Percentiles rank a stretch among this genome's conserved stretches.
Evolutionary conservation across 1,284 basidiomycete species (phyloP).

Genomic region (Trametes versicolor): DNA sequence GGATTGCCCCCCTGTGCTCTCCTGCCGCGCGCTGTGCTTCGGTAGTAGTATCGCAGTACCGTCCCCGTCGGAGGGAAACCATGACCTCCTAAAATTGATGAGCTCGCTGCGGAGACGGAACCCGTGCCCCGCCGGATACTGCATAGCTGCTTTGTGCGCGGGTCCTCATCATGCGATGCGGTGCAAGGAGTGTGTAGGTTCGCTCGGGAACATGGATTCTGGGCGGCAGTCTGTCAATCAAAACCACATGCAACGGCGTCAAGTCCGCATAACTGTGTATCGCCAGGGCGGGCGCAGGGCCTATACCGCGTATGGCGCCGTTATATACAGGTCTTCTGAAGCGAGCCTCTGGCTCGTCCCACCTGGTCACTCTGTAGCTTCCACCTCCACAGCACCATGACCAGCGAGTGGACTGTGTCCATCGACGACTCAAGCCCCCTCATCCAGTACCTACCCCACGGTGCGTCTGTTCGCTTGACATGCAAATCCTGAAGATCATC

Average conservation of each 20-base stretch:
- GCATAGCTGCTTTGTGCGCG: background rate
- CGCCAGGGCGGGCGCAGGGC: background rate
- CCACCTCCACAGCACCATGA: background rate
- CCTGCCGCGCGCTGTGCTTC: background rate
- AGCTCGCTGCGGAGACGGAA: background rate
- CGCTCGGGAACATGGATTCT: background rate
- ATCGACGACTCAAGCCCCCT: constrained; percentile 40
- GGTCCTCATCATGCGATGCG: background rate
- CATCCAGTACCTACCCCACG: constrained; percentile 37
- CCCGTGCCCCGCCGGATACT: background rate
- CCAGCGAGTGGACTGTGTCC: constrained; percentile 33
- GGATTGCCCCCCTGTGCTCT: background rate
- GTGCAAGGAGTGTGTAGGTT: background rate
- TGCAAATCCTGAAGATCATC: background rate
- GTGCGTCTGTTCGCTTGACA: constrained; percentile 20
- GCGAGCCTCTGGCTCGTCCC: background rate
- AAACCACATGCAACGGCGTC: constrained; percentile 2
- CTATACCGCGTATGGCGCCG: background rate
- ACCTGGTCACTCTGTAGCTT: background rate
- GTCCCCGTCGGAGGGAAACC: background rate
- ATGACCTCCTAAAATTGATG: background rate
- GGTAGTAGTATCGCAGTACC: background rate
- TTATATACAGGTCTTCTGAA: background rate
- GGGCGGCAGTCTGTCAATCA: constrained; percentile 11
- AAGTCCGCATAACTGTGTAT: background rate